phyloP scores from a whole-genome alignment of 768 basidiomycete species.

The Mycena leptocephala region DNA sequence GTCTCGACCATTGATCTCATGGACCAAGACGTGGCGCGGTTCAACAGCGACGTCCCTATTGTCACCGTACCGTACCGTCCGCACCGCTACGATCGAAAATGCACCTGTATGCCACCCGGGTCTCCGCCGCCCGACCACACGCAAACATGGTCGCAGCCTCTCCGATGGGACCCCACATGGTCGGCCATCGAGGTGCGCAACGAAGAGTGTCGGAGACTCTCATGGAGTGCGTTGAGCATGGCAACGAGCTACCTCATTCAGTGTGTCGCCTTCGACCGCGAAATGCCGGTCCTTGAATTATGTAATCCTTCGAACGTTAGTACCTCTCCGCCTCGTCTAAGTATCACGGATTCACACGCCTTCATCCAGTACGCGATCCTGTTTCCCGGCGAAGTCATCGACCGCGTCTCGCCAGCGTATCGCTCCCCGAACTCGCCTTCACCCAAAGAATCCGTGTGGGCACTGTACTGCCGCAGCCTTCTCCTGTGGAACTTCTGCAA shows the following conservation, averaged over 20 bases:
- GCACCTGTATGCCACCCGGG: slow-evolving; percentile 63
- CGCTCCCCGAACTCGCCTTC: slow-evolving; percentile 63
- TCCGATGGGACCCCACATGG: slow-evolving; percentile 79
- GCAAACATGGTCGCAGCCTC: slow-evolving; percentile 63
- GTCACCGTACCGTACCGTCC: slow-evolving; percentile 53
- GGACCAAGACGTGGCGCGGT: slow-evolving; percentile 69
- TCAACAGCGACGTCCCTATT: slow-evolving; percentile 67
- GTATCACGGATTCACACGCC: not conserved
- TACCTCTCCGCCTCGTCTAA: slow-evolving; percentile 21
- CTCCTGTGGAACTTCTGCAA: slow-evolving; percentile 84
- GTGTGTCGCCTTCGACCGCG: slow-evolving; percentile 76
- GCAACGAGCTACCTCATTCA: slow-evolving; percentile 79
- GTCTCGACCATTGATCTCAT: slow-evolving; percentile 72
- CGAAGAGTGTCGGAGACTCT: slow-evolving; percentile 84
- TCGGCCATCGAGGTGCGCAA: slow-evolving; percentile 67
- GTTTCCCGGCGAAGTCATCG: slow-evolving; percentile 83
- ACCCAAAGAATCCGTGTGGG: slow-evolving; percentile 87
- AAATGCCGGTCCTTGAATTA: slow-evolving; percentile 71
- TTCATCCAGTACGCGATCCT: slow-evolving; percentile 69
- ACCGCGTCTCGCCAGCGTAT: slow-evolving; percentile 61
- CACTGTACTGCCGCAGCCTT: slow-evolving; percentile 87
- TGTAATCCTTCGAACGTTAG: slow-evolving; percentile 80
- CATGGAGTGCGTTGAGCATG: slow-evolving; percentile 82
- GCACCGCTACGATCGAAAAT: slow-evolving; percentile 53
- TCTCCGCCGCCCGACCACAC: slow-evolving; percentile 55